Percentiles rank a stretch among this genome's conserved stretches.
Evolutionary conservation across 2,329 filamentous ascomycete species (phyloP).

Genomic region (Zalaria obscura): DNA sequence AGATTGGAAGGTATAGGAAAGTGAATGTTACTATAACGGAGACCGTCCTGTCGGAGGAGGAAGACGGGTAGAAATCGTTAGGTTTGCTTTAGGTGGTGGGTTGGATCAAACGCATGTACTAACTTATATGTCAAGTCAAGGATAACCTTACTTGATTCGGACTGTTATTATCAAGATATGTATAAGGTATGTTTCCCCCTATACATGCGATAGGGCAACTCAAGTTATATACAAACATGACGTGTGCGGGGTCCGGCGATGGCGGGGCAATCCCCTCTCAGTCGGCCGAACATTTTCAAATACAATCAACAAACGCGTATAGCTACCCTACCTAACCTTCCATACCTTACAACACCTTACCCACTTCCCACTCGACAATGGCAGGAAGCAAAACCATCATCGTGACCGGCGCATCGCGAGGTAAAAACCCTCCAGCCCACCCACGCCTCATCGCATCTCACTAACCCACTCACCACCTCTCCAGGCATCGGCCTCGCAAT

Average conservation of each 20-base stretch:
- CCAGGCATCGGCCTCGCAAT: slow-evolving; percentile 48
- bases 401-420: slow-evolving; percentile 49
- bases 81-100: too few species aligned
- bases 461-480: slow-evolving; percentile 1
- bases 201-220: too few species aligned
- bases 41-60: too few species aligned
- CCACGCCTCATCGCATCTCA: background rate
- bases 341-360: background rate
- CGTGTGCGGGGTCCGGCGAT: slow-evolving; percentile 3
- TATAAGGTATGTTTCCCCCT: too few species aligned
- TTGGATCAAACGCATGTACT: too few species aligned
- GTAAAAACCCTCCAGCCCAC: slow-evolving; percentile 19
- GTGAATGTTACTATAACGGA: too few species aligned
- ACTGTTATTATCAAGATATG: too few species aligned
- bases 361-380: slow-evolving; percentile 2
- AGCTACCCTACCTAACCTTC: too few species aligned
- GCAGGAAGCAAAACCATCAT: slow-evolving; percentile 28
- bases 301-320: background rate
- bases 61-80: too few species aligned
- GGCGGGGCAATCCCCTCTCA: background rate
- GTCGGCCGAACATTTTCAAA: slow-evolving; percentile 1
- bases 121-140: too few species aligned
- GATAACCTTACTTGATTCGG: too few species aligned
- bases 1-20: too few species aligned
- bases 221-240: background rate